Conservation (phyloP, 306 rosid genomes). For the Cicer yamashitae region DNA sequence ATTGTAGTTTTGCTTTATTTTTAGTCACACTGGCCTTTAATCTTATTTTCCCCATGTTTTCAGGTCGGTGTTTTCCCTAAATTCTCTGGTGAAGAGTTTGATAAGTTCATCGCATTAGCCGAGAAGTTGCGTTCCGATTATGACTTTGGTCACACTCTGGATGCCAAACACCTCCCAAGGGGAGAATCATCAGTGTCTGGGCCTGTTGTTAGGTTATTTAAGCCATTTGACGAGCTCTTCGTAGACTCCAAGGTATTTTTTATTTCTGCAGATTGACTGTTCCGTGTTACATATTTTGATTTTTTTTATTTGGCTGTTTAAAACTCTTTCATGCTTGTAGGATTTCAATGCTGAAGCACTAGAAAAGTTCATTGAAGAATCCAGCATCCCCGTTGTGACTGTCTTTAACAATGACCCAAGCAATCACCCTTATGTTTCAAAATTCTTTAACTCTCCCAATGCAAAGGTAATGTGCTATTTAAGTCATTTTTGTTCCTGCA, state of each 20-base stretch:
- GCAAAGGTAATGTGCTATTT: constrained; percentile 62
- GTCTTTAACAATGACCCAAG: constrained; percentile 72
- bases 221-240: constrained; percentile 92
- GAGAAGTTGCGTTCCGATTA: constrained; percentile 87
- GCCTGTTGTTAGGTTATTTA: constrained; percentile 77
- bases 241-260: constrained; percentile 75
- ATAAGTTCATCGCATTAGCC: constrained; percentile 63
- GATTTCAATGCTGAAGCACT: constrained; percentile 72
- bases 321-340: constrained; percentile 50
- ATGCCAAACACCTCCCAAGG: constrained; percentile 86
- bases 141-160: constrained; percentile 80
- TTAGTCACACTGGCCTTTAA: neutral
- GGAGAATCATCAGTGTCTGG: constrained; percentile 86
- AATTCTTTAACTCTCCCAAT: constrained; percentile 65
- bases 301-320: constrained; percentile 5
- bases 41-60: constrained; percentile 29
- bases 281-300: neutral
- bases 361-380: constrained; percentile 74
- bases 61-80: constrained; percentile 86
- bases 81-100: constrained; percentile 83
- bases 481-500: constrained; percentile 15
- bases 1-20: constrained; percentile 14
- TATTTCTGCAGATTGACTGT: constrained; percentile 13
- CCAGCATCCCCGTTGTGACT: constrained; percentile 68
- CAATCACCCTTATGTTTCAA: constrained; percentile 70